Evolutionary conservation across 306 rosid genomes (phyloP), one percentile per base, ranked within the genome.

Genomic region (Lithocarpus polystachyus): DNA sequence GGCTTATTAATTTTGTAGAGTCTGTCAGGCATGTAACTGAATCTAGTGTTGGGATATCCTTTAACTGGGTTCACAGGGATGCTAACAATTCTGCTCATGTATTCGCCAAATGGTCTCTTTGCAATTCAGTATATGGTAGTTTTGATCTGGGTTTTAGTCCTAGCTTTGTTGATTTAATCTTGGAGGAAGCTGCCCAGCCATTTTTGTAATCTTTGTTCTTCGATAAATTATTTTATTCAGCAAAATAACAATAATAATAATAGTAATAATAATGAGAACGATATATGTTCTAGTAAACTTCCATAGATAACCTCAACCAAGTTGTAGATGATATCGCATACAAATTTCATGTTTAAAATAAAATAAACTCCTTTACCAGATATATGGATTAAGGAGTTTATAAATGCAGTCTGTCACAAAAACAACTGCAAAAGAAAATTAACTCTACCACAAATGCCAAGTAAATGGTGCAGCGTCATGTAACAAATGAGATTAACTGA

Each of bases 401-500:
- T 67, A 26, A 52, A 29, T 2, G 51, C 67, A 37, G 69, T 48
- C 40, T 15, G 23, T 59, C 48, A 79, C 73, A 13, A 51, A 75
- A 55, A 56, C 71, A 75, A 61, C 5, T 33, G 48, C n/a, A 55
- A 18, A 28, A 31, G 23, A 56, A 45, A 71, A 37, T 8, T 15
- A 37, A 29, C 71, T 43, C 72, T 64, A 55, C 23, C 76, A 62
- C 72, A 24, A 37, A 77, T 48, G 60, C 51, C 24, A 33, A 48
- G 56, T 15, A 74, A 33, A 37, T 0, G 1, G 59, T 45, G 15
- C 35, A 56, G 28, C 74, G 54, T 31, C 5, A 1, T 33, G 33
- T 68, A 5, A 77, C 56, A 75, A 79, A 75, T 71, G 67, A 14
- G 51, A 70, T 79, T 85, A 86, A n/a, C 61, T 81, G 86, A 88